Base-by-base conservation (phyloP, 2,329 filamentous ascomycete genomes). In the Endocalyx cinctus region DNA sequence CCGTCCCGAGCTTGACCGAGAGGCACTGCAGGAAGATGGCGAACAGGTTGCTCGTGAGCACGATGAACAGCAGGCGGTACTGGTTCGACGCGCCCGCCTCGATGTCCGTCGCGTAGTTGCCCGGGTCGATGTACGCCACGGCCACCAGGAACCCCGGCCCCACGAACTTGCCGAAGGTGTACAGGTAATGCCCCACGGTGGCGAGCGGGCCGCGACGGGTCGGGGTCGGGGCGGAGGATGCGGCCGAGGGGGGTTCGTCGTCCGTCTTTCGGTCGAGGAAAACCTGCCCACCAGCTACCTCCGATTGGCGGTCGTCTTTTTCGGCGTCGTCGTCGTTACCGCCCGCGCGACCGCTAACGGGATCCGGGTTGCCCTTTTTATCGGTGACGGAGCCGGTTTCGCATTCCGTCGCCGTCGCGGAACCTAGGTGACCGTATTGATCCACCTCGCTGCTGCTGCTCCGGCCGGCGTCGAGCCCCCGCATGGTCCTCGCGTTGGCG, bases 71-170 rank as follows among this genome's bases (percentile, higher is more conserved):
- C 20, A 85, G 67, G 25, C 65, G 69, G 62, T 79, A 86, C 35
- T 69, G 70, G 54, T 79, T 84, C 1, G 71, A 68, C 5, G 82
- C 77, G 33, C 82, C 82, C 28, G 81, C 81, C 6, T 78, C 74
- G 29, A 84, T 75, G 54, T 81, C 81, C 14, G 82, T 85, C 1
- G 81, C 70, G 52, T 85, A 86, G 55, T 86, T 85, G 38, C 78
- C 78, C 31, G 69, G 74, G 41, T 77, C 74, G 44, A 77, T 77
- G 54, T 77, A 77, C 3, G 73, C 72, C 20, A 77, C 73, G 5
- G 72, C 64, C 22, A 77, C 66, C 58, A 85, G 76, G 51, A 84
- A 82, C 2, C 81, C 81, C 8, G 81, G 80, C 1, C 81, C 81
- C 30, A 84, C 59, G 55, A 84, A 80, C 42, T 63, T 67, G 27